phyloP scores from a whole-genome alignment of 768 basidiomycete genomes.

The Collybiopsis luxurians region DNA sequence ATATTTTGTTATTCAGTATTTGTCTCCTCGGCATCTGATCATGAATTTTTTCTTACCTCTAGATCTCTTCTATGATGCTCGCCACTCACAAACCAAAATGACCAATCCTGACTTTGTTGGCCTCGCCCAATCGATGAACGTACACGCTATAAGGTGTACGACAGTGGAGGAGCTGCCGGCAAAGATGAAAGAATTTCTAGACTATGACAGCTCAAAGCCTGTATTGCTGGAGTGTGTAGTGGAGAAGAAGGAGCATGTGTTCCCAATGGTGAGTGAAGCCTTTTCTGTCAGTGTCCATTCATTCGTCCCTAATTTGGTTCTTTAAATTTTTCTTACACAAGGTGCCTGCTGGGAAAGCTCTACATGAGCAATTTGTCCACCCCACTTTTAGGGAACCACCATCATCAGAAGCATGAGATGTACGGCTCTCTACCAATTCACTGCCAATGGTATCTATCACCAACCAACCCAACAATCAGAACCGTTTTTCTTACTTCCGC shows the following conservation, averaged over 20 bases:
- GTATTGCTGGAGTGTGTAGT: constrained; percentile 91
- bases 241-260: constrained; percentile 82
- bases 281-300: not conserved
- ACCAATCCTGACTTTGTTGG: constrained; percentile 92
- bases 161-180: constrained; percentile 74
- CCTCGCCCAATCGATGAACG: constrained; percentile 87
- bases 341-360: constrained; percentile 91
- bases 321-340: constrained; percentile 25
- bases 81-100: constrained; percentile 98
- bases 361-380: constrained; percentile 89
- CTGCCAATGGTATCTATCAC: too few relatives aligned
- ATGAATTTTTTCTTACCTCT: not conserved
- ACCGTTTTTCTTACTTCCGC: too few relatives aligned
- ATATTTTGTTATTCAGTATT: not conserved
- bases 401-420: not conserved
- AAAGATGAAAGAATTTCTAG: constrained; percentile 99
- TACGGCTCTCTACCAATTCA: too few relatives aligned
- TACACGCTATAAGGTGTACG: constrained; percentile 82
- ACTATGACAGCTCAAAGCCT: constrained; percentile 85
- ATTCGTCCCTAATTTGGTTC: not conserved
- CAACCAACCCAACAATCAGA: too few relatives aligned
- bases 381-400: constrained; percentile 36
- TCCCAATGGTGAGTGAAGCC: constrained; percentile 82
- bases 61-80: constrained; percentile 94
- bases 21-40: too few relatives aligned